Percentiles rank a stretch among this genome's conserved stretches.
phyloP scores from a whole-genome alignment of 495 filamentous ascomycete genomes.

The Aspergillus coremiiformis region DNA sequence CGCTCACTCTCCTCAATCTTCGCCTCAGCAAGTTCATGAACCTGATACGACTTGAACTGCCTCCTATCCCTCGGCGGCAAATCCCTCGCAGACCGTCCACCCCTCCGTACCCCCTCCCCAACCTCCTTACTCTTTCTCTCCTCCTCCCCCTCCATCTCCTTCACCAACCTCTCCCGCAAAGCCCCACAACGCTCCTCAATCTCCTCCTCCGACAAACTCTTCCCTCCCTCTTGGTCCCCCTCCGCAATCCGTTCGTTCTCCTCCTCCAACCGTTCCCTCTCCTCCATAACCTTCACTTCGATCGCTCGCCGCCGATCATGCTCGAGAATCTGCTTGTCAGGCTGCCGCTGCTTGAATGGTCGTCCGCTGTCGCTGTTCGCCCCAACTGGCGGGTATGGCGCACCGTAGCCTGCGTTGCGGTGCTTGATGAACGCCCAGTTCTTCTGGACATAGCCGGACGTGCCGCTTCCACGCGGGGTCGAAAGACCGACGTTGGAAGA shows the following conservation, averaged over 20 bases:
- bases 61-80: conserved; percentile 29
- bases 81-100: background rate
- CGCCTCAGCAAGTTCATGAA: conserved; percentile 90
- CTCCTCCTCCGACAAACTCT: conserved; percentile 13
- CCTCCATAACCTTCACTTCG: conserved; percentile 86
- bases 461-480: conserved; percentile 90
- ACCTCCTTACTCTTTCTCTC: conserved; percentile 1
- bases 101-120: conserved; percentile 2
- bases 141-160: conserved; percentile 28
- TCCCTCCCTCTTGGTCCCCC: conserved; percentile 9
- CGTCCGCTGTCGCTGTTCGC: conserved; percentile 36
- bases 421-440: conserved; percentile 83
- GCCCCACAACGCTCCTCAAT: conserved; percentile 11
- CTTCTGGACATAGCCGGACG: conserved; percentile 93
- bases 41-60: conserved; percentile 80
- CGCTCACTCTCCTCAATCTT: conserved; percentile 95
- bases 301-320: conserved; percentile 85
- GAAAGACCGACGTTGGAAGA: conserved; percentile 96
- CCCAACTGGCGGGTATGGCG: conserved; percentile 46
- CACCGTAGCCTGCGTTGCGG: conserved; percentile 48
- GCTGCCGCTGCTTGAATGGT: conserved; percentile 75
- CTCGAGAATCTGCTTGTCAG: conserved; percentile 85
- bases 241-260: conserved; percentile 50
- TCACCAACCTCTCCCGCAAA: conserved; percentile 18
- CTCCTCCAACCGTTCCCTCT: conserved; percentile 84